Evolutionary conservation across 1,284 basidiomycete genomes (phyloP).

Genomic region (Microbotryum saponariae): DNA sequence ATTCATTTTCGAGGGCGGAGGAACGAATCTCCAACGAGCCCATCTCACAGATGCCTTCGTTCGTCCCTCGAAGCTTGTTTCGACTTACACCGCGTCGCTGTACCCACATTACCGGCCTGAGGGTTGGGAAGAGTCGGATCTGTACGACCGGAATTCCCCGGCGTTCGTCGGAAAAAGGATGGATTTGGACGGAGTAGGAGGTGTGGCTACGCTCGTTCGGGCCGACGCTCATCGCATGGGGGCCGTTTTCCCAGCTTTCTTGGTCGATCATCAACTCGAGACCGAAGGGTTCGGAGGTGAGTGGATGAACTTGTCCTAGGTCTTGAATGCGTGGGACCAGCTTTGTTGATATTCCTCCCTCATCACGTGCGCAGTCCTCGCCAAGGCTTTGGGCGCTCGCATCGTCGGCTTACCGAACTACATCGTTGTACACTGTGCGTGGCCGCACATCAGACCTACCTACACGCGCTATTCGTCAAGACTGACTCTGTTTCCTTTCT

Average conservation of each 20-base stretch:
- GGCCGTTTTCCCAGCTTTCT: slow-evolving; percentile 26
- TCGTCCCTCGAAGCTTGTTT: background rate
- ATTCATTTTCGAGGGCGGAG: slow-evolving; percentile 25
- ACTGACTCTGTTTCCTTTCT: background rate
- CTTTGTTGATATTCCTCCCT: background rate
- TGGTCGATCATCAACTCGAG: slow-evolving; percentile 24
- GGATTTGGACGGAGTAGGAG: slow-evolving; percentile 23
- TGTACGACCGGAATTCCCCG: slow-evolving; percentile 14
- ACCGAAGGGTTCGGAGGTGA: slow-evolving; percentile 28
- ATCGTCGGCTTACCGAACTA: slow-evolving; percentile 27
- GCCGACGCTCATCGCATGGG: slow-evolving; percentile 24
- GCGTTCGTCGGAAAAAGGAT: slow-evolving; percentile 21
- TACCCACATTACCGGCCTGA: background rate
- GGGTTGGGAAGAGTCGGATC: background rate
- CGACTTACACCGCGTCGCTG: slow-evolving; percentile 2
- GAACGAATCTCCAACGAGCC: background rate
- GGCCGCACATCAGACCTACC: background rate
- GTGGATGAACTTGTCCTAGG: background rate
- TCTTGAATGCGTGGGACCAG: too few relatives aligned
- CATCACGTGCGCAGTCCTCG: slow-evolving; percentile 1
- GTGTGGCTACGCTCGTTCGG: slow-evolving; percentile 30
- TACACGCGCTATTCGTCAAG: too few relatives aligned
- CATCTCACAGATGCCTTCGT: background rate
- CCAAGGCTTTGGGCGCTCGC: slow-evolving; percentile 17
- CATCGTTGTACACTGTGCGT: slow-evolving; percentile 16